Conservation (phyloP, 2,329 filamentous ascomycete genomes). For the Nothopassalora personata region DNA sequence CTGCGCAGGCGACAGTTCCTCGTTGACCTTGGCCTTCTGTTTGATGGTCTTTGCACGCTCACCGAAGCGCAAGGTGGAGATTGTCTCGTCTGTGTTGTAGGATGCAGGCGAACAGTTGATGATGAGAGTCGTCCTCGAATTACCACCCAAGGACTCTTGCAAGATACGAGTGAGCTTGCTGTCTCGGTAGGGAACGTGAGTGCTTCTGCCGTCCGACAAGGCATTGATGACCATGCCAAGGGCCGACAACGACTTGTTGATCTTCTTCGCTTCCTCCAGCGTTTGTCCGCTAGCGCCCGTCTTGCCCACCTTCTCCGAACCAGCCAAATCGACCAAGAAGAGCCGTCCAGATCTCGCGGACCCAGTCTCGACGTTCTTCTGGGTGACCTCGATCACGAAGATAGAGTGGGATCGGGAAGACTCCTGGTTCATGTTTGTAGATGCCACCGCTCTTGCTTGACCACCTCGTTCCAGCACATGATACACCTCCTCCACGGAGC, state of each 20-base stretch:
- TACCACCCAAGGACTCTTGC: constrained; percentile 95
- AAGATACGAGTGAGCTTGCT: constrained; percentile 95
- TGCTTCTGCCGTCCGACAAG: constrained; percentile 93
- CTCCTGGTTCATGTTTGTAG: constrained; percentile 99
- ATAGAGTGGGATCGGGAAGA: constrained; percentile 98
- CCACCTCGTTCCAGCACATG: constrained; percentile 94
- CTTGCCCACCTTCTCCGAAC: constrained; percentile 98
- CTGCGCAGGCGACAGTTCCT: constrained; percentile 90
- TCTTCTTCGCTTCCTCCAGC: constrained; percentile 97
- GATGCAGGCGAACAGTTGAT: constrained; percentile 99
- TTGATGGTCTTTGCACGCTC: constrained; percentile 97
- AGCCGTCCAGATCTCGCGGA: constrained; percentile 94
- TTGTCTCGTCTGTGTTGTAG: constrained; percentile 93
- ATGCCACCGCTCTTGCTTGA: constrained; percentile 80
- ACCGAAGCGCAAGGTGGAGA: constrained; percentile 88
- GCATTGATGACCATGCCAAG: constrained; percentile 99
- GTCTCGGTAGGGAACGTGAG: constrained; percentile 92
- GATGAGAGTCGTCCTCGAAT: constrained; percentile 95
- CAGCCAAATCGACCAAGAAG: constrained; percentile 95
- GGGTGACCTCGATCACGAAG: constrained; percentile 91
- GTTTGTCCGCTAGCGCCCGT: constrained; percentile 96
- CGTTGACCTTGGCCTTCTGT: constrained; percentile 99
- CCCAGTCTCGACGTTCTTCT: constrained; percentile 95
- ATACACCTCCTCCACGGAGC: constrained; percentile 91
- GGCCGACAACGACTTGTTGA: constrained; percentile 98